A percentile compares a stretch with the other conserved stretches of the same genome.
These are phyloP conservation scores for Trichoderma sp. DNA, from an alignment of 2,329 filamentous ascomycete species.

Conservation along the genomic window DNA sequence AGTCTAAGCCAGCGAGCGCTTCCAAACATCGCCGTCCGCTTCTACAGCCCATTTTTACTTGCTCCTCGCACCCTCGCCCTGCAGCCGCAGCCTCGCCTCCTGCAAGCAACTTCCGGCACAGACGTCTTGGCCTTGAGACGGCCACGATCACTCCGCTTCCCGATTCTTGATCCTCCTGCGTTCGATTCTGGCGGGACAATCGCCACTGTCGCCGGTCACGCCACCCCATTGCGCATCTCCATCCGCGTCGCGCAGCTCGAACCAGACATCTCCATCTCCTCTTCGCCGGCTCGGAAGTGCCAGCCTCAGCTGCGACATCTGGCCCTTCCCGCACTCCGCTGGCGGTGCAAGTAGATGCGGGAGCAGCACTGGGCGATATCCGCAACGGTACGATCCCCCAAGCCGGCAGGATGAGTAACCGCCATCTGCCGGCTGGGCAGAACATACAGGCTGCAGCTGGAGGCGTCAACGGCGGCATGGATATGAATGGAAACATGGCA, in stretches of 20 bases:
- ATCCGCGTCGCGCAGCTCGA: conserved; percentile 23
- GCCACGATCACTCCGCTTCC: background rate
- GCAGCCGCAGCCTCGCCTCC: background rate
- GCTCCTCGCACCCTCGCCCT: background rate
- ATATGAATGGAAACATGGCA: conserved; percentile 28
- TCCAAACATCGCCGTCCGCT: conserved; percentile 21
- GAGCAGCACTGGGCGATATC: conserved; percentile 42
- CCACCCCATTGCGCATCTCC: conserved; percentile 18
- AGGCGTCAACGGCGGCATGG: conserved; percentile 42
- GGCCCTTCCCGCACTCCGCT: conserved; percentile 15
- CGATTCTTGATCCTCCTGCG: background rate
- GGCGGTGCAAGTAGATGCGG: conserved; percentile 35
- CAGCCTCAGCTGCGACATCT: background rate
- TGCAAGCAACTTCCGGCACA: background rate
- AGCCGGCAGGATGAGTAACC: conserved; percentile 76
- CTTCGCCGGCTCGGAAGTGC: background rate
- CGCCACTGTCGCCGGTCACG: conserved; percentile 10
- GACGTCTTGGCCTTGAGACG: conserved; percentile 24
- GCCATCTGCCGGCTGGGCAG: conserved; percentile 78
- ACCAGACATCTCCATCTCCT: background rate
- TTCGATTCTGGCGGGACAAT: background rate
- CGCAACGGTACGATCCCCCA: conserved; percentile 50
- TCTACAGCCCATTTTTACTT: conserved; percentile 21
- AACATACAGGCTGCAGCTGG: conserved; percentile 55
- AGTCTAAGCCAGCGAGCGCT: conserved; percentile 1